Evolutionary conservation across 2,329 filamentous ascomycete genomes (phyloP), one percentile per base, ranked within the genome.

Genomic region (Ophiostoma australiae): DNA sequence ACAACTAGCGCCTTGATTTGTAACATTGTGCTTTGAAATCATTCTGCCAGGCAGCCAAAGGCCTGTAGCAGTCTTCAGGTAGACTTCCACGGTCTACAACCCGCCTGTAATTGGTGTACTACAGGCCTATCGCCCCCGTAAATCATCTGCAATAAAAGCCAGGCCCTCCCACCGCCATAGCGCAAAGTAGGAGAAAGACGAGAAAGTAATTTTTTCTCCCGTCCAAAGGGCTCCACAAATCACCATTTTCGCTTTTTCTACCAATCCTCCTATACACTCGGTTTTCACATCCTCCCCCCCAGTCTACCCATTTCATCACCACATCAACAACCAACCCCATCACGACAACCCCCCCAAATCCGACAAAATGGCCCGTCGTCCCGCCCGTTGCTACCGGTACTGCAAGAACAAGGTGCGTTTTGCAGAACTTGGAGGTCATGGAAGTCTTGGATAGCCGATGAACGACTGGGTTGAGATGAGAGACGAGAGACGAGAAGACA

Each of bases 381-480:
- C 95, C 82, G 95, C 95, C 82, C 92, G 95, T 88, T 99, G 95
- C 88, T 99, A 97, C 90, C 91, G 95, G 82, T 99, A 99, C 92
- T 99, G 95, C 94, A 99, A 99, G 93, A 99, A 98, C 91, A 97
- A 97, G 93, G 93, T 97, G 83, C 85, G 91, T 84, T 58, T 58
- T 67, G 27, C 66, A 68, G 66, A 52, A 17, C 11, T 48, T 48
- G 13, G 66, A 41, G 23, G 23, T 27, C 1, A 5, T 27, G 23
- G 11, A 23, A 27, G 20, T 63, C 11, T 33, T 63, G 58, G 67
- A 33, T 7, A 17, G 68, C 63, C 69, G 69, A 69, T 70, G 37
- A 70, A 70, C 68, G 68, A 67, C 71, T 4, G 39, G 48, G 5
- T n/a, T 61, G 68, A 61, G 10, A 13, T 10, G 31, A 11, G 70